Percentiles rank a stretch among this genome's conserved stretches.
phyloP scores from a whole-genome alignment of 2,329 filamentous ascomycete species.

The Monosporascus ibericus region DNA sequence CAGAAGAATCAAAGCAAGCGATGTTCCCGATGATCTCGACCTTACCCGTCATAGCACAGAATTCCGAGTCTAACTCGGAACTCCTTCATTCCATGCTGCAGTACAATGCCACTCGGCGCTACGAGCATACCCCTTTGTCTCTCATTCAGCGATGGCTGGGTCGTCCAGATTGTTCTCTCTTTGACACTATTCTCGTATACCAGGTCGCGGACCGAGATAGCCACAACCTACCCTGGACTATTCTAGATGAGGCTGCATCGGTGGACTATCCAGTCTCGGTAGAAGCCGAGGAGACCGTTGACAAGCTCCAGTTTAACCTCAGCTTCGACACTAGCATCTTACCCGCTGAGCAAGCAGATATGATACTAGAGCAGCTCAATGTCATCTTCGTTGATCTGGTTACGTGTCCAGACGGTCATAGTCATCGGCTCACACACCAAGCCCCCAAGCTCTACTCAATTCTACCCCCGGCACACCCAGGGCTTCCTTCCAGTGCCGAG shows the following conservation, averaged over 20 bases:
- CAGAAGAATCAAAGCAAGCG: slow-evolving; percentile 50
- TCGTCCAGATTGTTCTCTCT: slow-evolving; percentile 58
- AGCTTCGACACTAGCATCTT: slow-evolving; percentile 61
- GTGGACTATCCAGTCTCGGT: slow-evolving; percentile 78
- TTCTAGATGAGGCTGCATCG: slow-evolving; percentile 59
- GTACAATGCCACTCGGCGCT: slow-evolving; percentile 56
- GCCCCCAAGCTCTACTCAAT: slow-evolving; percentile 53
- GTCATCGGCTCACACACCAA: slow-evolving; percentile 30
- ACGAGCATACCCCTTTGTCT: slow-evolving; percentile 66
- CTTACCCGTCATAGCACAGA: slow-evolving; percentile 61
- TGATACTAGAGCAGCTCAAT: slow-evolving; percentile 70
- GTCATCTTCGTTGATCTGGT: slow-evolving; percentile 55
- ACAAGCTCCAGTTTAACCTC: slow-evolving; percentile 54
- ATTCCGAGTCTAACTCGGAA: slow-evolving; percentile 46
- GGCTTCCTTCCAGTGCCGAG: slow-evolving; percentile 50
- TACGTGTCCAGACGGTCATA: slow-evolving; percentile 34
- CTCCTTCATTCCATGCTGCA: slow-evolving; percentile 59
- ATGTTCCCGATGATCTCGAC: slow-evolving; percentile 80
- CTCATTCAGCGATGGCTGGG: slow-evolving; percentile 69
- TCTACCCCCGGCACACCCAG: slow-evolving; percentile 51
- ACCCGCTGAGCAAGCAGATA: slow-evolving; percentile 58
- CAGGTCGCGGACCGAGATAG: slow-evolving; percentile 49
- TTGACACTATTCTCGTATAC: slow-evolving; percentile 82
- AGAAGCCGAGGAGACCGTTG: slow-evolving; percentile 59
- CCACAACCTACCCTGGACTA: slow-evolving; percentile 44